phyloP scores from a whole-genome alignment of 371 early-diverging fungal genomes.

The Mortierella sp. region DNA sequence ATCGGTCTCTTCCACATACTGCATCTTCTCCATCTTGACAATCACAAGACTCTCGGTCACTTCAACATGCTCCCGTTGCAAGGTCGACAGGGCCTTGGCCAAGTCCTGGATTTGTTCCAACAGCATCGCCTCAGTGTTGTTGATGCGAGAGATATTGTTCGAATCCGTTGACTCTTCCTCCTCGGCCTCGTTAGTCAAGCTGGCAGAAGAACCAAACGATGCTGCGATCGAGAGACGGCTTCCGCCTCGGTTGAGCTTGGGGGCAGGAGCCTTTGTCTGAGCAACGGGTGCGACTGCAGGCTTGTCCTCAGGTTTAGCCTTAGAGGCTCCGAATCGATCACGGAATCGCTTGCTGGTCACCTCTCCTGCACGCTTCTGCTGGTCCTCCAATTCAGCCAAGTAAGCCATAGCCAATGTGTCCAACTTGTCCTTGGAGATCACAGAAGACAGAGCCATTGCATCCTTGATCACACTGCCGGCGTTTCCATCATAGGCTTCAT shows the following conservation, averaged over 20 bases:
- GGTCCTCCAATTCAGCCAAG: slow-evolving; percentile 64
- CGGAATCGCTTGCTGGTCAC: slow-evolving; percentile 52
- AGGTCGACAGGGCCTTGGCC: slow-evolving; percentile 64
- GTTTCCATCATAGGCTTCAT: slow-evolving; percentile 73
- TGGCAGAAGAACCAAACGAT: slow-evolving; percentile 33
- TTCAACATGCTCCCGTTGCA: slow-evolving; percentile 66
- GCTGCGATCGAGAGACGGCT: slow-evolving; percentile 36
- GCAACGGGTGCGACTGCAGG: slow-evolving; percentile 7
- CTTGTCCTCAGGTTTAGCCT: slow-evolving; percentile 17
- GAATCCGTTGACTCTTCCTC: slow-evolving; percentile 18
- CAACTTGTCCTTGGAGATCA: slow-evolving; percentile 74
- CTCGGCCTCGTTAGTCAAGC: slow-evolving; percentile 16
- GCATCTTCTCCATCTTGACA: slow-evolving; percentile 69
- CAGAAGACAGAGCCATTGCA: slow-evolving; percentile 73
- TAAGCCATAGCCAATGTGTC: slow-evolving; percentile 78
- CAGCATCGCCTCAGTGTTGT: slow-evolving; percentile 50
- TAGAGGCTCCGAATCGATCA: slow-evolving; percentile 44
- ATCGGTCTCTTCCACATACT: slow-evolving; percentile 53
- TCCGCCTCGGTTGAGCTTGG: slow-evolving; percentile 23
- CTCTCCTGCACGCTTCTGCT: slow-evolving; percentile 68
- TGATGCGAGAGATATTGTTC: neutral
- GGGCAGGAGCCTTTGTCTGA: slow-evolving; percentile 7
- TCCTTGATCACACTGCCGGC: slow-evolving; percentile 79
- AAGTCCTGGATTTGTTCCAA: slow-evolving; percentile 72
- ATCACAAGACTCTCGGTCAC: slow-evolving; percentile 65